Base-by-base conservation (phyloP, 306 rosid genomes). In the Ormosia semicastrata region DNA sequence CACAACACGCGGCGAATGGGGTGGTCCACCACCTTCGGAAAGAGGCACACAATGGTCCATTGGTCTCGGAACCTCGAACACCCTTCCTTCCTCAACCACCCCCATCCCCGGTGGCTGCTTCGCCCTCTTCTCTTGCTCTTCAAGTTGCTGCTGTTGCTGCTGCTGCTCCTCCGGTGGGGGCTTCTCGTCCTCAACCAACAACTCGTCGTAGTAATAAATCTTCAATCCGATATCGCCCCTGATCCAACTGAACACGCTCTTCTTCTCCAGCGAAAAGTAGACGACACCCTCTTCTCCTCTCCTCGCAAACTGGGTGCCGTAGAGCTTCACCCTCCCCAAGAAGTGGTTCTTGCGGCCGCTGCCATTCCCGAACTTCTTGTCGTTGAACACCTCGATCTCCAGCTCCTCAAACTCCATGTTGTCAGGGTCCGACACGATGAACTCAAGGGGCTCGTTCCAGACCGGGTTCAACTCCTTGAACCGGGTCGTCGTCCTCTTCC, bases 321-420 rank as follows among this genome's bases (percentile, higher is more conserved):
- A 88, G 11, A 95, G 82, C 87, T 92, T 95, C 1, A 95, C 94
- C 44, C 97, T 84, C 7, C 99, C 99, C 0, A 95, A 82, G 76
- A 95, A 95, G 24, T 95, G 97, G 66, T 95, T 93, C 84, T 95
- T 95, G 2, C 94, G 76, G 8, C 93, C 93, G 29, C 86, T 84
- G 3, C 96, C 94, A 52, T 88, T 87, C 2, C 98, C 88, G 60
- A 36, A 93, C 84, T 89, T 88, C 93, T 91, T 95, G 17, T 95
- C 98, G 59, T 95, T 95, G 67, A 82, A 90, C 40, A 95, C 91
- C 90, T 95, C 99, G 17, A 95, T 85, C 63, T 95, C 98, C 4
- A 95, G 91, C 90, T 92, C 99, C 78, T 95, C 99, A 3, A 73
- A 85, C 36, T 93, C 96, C 94, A 95, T 95, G 79, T 83, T 84